These are phyloP conservation scores for Fusarium avenaceum DNA, from an alignment of 2,329 filamentous ascomycete genomes.

Conservation along the genomic window DNA sequence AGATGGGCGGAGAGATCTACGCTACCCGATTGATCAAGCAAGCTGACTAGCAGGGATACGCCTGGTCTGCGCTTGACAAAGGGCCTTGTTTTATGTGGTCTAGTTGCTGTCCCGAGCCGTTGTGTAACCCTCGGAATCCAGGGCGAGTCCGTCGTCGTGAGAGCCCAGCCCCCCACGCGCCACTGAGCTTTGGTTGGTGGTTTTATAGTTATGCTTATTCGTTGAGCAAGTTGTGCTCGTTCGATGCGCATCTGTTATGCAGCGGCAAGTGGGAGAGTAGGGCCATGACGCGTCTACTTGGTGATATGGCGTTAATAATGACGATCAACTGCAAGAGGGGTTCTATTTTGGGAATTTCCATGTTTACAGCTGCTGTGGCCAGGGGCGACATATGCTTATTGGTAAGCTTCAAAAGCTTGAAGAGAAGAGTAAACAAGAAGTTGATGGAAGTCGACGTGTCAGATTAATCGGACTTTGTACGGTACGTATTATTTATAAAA, in stretches of 20 bases:
- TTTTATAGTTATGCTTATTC: conserved; percentile 5
- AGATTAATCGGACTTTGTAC: background rate
- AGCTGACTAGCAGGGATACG: background rate
- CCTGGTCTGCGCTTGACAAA: background rate
- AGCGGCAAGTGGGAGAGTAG: background rate
- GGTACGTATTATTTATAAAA: background rate
- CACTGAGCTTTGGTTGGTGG: background rate
- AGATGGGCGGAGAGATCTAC: conserved; percentile 15
- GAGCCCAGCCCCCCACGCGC: background rate
- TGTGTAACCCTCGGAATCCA: conserved; percentile 29
- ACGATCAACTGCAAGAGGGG: background rate
- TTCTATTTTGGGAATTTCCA: conserved; percentile 10
- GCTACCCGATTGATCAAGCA: conserved; percentile 13
- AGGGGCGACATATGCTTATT: background rate
- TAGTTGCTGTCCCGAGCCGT: conserved; percentile 11
- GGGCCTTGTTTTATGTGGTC: background rate
- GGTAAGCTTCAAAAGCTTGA: background rate
- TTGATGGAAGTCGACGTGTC: background rate
- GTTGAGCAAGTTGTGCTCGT: background rate
- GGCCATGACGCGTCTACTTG: conserved; percentile 5
- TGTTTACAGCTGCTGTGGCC: background rate
- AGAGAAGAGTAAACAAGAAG: background rate
- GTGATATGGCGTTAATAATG: background rate
- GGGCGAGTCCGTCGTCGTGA: conserved; percentile 9
- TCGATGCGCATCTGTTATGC: background rate